phyloP scores from a whole-genome alignment of 75 land plant species.

The Chamaecyparis obtusa region DNA sequence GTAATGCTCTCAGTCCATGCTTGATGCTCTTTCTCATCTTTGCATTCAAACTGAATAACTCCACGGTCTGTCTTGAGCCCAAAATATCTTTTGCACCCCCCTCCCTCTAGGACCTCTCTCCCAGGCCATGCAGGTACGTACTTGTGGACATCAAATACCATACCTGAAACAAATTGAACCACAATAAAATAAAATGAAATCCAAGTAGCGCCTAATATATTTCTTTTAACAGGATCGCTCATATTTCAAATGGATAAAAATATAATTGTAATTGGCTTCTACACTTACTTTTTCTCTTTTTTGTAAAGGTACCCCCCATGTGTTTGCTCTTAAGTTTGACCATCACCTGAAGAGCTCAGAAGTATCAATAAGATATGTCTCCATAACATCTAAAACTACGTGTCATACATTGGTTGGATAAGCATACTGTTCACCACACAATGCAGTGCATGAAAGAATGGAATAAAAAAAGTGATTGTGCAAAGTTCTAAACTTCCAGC shows the following conservation, averaged over 20 bases:
- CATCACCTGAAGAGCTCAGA: conserved; percentile 53
- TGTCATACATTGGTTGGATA: not conserved
- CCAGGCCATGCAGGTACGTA: conserved; percentile 90
- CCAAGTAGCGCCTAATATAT: not conserved
- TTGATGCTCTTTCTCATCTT: conserved; percentile 33
- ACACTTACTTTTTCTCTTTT: conserved; percentile 90
- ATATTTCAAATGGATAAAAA: not conserved
- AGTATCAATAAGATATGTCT: not conserved
- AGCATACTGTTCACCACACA: not conserved
- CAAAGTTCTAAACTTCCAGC: not conserved
- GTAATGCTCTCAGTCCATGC: conserved; percentile 75
- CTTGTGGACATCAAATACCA: conserved; percentile 62
- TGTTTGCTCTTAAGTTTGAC: conserved; percentile 84
- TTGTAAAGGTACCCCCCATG: conserved; percentile 81
- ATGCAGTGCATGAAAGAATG: not conserved
- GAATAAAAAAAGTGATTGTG: not conserved
- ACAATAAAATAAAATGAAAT: conserved; percentile 2
- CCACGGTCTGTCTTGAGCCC: conserved; percentile 69
- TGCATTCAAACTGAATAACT: conserved; percentile 79
- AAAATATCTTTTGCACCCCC: conserved; percentile 74
- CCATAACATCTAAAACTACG: not conserved
- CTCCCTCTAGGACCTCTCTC: conserved; percentile 71
- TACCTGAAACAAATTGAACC: conserved; percentile 40
- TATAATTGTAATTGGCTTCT: not conserved
- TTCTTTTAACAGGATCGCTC: not conserved